A percentile compares a stretch with the other conserved stretches of the same genome.
Evolutionary conservation across 768 basidiomycete genomes (phyloP).

Genomic region (Naganishia onofrii): DNA sequence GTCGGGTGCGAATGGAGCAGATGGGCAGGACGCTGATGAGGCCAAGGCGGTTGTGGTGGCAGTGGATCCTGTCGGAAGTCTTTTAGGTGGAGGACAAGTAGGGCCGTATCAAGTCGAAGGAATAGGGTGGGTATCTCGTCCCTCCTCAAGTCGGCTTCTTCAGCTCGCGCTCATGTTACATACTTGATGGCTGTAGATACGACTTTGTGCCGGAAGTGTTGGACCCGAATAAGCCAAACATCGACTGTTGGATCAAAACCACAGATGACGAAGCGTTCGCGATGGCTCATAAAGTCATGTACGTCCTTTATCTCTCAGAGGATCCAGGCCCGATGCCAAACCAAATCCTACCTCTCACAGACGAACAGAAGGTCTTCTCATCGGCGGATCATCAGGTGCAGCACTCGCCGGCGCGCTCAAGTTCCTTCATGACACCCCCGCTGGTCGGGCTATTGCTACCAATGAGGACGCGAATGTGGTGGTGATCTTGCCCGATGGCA

Average conservation of each 20-base stretch:
- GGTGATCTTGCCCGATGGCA: conserved; percentile 78
- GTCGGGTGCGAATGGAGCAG: conserved; percentile 62
- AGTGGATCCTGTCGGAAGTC: conserved; percentile 90
- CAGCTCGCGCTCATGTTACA: too few species aligned
- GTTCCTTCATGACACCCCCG: conserved; percentile 68
- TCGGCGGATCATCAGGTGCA: conserved; percentile 91
- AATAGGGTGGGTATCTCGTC: conserved; percentile 65
- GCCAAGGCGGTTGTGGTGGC: conserved; percentile 61
- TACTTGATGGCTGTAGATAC: conserved; percentile 55
- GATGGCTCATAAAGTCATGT: conserved; percentile 70
- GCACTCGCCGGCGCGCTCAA: conserved; percentile 71
- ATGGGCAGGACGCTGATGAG: conserved; percentile 65
- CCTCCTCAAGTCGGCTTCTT: not conserved
- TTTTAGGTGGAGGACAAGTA: conserved; percentile 64
- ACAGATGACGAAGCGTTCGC: conserved; percentile 75
- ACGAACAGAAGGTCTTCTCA: conserved; percentile 78
- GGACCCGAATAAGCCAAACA: conserved; percentile 59
- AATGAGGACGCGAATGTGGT: conserved; percentile 81
- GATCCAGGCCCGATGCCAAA: not conserved
- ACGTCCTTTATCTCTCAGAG: conserved; percentile 21
- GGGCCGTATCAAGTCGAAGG: conserved; percentile 78
- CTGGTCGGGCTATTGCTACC: conserved; percentile 62
- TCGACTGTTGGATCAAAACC: conserved; percentile 76
- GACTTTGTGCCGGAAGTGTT: conserved; percentile 89
- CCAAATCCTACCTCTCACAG: conserved; percentile 29